Base-by-base conservation (phyloP, 2,329 filamentous ascomycete species). In the Amylocarpus encephaloides region DNA sequence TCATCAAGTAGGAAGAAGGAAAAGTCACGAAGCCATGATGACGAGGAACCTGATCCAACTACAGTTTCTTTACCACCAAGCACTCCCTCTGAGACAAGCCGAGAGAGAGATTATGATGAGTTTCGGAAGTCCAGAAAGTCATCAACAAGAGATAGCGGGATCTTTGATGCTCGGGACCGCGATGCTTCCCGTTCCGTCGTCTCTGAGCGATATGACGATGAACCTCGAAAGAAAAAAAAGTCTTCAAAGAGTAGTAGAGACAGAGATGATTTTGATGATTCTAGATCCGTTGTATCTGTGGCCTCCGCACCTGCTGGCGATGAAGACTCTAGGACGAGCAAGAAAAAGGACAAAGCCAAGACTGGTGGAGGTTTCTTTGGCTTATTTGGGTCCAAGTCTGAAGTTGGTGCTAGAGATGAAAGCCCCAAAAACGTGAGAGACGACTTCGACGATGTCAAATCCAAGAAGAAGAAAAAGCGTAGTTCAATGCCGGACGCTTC, bases 181-280 rank as follows among this genome's bases (percentile, higher is more conserved):
- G 60, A 49, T 26, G 74, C 76, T 36, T 69, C 73, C 16, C 71
- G 68, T 52, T 79, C 76, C 30, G 69, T 76, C 11, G 70, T 75
- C 5, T 78, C 77, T 5, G 52, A 46, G 33, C 62, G 64, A 47
- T 61, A 66, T 48, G 63, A 68, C 11, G 48, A 50, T 16, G 42
- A 45, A 29, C 42, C 35, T 41, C 42, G 43, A 22, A 39, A 33
- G n/a, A 50, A 50, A 34, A 50, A 50, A 15, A 50, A 50, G 26
- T 46, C 48, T 43, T 66, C 65, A 52, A 67, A 68, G 49, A 67
- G 63, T 38, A 67, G 66, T 42, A 70, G 62, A 46, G 74, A 77
- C 19, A 64, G 62, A 47, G 74, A 77, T 22, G 73, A 77, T 16
- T 68, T 69, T 35, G 73, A 78, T 33, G 75, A 76, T 53, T 59